phyloP scores from a whole-genome alignment of 2,329 filamentous ascomycete species.

The Fusarium coffeatum region DNA sequence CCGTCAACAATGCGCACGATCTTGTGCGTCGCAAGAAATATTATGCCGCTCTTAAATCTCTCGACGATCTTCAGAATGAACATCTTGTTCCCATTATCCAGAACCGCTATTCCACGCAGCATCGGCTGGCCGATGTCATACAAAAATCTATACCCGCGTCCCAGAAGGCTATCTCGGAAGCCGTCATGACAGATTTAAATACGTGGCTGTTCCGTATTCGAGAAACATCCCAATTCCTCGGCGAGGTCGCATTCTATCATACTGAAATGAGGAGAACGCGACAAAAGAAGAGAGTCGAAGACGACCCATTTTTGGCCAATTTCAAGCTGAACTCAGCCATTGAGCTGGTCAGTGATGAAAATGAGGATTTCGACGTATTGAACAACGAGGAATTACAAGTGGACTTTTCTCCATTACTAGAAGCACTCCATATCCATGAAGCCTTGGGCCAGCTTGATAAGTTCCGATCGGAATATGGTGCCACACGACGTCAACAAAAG shows the following conservation, averaged over 20 bases:
- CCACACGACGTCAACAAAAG: constrained; percentile 89
- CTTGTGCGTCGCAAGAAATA: constrained; percentile 93
- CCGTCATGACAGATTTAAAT: constrained; percentile 96
- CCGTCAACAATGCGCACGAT: constrained; percentile 95
- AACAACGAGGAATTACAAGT: constrained; percentile 96
- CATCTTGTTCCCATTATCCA: constrained; percentile 79
- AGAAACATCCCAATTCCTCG: constrained; percentile 94
- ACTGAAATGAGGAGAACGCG: constrained; percentile 87
- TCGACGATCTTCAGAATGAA: constrained; percentile 96
- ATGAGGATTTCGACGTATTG: constrained; percentile 93
- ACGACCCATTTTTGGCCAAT: constrained; percentile 77
- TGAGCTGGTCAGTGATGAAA: constrained; percentile 94
- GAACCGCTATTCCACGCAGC: constrained; percentile 90
- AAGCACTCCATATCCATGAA: constrained; percentile 96
- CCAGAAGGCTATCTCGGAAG: constrained; percentile 92
- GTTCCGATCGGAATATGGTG: constrained; percentile 91
- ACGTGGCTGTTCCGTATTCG: constrained; percentile 96
- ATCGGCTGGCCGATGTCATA: constrained; percentile 94
- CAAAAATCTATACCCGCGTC: constrained; percentile 95
- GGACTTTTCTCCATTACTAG: constrained; percentile 93
- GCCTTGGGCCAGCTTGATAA: constrained; percentile 92
- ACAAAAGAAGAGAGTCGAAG: constrained; percentile 84
- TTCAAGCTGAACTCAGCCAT: constrained; percentile 97
- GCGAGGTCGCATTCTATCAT: constrained; percentile 96
- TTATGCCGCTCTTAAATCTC: constrained; percentile 90